Percentiles rank a stretch among this genome's conserved stretches.
Conservation (phyloP, 2,329 filamentous ascomycete species). For the Pestalotiopsis sp. region DNA sequence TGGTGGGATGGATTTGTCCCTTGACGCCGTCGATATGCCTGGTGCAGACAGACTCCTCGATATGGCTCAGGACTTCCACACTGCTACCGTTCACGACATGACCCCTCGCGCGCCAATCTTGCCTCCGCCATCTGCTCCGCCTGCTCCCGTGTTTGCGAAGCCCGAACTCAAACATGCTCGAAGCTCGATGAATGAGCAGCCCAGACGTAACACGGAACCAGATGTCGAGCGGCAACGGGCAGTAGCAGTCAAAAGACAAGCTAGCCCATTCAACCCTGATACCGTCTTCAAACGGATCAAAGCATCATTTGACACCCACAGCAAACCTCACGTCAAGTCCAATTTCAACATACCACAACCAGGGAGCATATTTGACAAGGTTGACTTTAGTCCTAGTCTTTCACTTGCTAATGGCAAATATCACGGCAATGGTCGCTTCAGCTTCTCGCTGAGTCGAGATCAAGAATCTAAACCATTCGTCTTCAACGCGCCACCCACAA, state of each 20-base stretch:
- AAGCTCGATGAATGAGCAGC: slow-evolving; percentile 50
- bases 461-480: slow-evolving; percentile 31
- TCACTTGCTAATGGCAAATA: slow-evolving; percentile 61
- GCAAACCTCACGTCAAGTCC: slow-evolving; percentile 24
- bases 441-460: slow-evolving; percentile 39
- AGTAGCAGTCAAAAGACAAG: slow-evolving; percentile 47
- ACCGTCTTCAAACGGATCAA: slow-evolving; percentile 61
- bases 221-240: slow-evolving; percentile 29
- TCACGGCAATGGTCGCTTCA: slow-evolving; percentile 56
- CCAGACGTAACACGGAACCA: slow-evolving; percentile 25
- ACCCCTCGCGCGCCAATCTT: slow-evolving; percentile 7
- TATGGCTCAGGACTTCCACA: slow-evolving; percentile 16
- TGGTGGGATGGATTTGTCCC: slow-evolving; percentile 38
- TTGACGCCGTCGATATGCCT: slow-evolving; percentile 31
- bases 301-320: slow-evolving; percentile 42
- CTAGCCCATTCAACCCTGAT: slow-evolving; percentile 59
- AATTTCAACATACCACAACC: slow-evolving; percentile 32
- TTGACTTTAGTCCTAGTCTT: slow-evolving; percentile 55
- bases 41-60: slow-evolving; percentile 20
- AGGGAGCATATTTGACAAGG: slow-evolving; percentile 53
- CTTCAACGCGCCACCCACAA: slow-evolving; percentile 42
- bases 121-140: slow-evolving; percentile 13
- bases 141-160: slow-evolving; percentile 52
- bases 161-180: slow-evolving; percentile 61
- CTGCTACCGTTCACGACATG: slow-evolving; percentile 15